phyloP scores from a whole-genome alignment of 345 rosid genomes.

The Arabis alpina region DNA sequence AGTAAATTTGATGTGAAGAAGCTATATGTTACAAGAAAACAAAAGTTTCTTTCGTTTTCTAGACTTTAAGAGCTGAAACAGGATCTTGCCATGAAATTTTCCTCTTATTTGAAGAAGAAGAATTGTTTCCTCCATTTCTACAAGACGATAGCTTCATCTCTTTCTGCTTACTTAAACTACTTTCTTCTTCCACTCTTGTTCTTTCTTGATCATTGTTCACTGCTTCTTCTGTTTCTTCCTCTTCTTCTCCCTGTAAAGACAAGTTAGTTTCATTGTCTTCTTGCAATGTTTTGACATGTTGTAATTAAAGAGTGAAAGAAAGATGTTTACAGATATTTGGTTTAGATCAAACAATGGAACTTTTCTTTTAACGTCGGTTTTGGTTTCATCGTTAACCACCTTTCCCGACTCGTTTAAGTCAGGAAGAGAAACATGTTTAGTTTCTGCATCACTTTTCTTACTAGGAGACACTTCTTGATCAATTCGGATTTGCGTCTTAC shows the following conservation, averaged over 20 bases:
- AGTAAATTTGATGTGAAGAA: conserved; percentile 27
- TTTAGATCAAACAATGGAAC: conserved; percentile 80
- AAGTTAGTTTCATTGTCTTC: no score
- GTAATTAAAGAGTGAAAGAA: neutral
- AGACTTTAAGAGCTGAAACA: conserved; percentile 73
- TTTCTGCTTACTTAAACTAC: conserved; percentile 37
- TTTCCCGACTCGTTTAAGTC: conserved; percentile 55
- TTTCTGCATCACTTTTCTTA: conserved; percentile 32
- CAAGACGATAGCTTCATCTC: conserved; percentile 67
- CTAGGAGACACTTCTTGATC: conserved; percentile 30
- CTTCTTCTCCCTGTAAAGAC: conserved; percentile 72
- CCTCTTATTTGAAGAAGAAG: conserved; percentile 69
- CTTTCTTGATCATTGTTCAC: conserved; percentile 17
- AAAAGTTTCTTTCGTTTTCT: conserved; percentile 7
- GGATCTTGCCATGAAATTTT: conserved; percentile 97
- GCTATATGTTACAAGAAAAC: conserved; percentile 23
- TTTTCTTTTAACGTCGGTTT: conserved; percentile 47
- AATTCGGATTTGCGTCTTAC: conserved; percentile 8
- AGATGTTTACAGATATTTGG: conserved; percentile 71
- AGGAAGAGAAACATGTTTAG: conserved; percentile 43
- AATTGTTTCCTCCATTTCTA: conserved; percentile 58
- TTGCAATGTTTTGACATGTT: neutral
- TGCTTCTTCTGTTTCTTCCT: conserved; percentile 42
- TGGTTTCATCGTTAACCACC: conserved; percentile 45
- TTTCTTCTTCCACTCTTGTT: conserved; percentile 60